Evolutionary conservation across 1,139 yeast species (phyloP).

Genomic region (Nakaseomyces uthaithaninus): DNA sequence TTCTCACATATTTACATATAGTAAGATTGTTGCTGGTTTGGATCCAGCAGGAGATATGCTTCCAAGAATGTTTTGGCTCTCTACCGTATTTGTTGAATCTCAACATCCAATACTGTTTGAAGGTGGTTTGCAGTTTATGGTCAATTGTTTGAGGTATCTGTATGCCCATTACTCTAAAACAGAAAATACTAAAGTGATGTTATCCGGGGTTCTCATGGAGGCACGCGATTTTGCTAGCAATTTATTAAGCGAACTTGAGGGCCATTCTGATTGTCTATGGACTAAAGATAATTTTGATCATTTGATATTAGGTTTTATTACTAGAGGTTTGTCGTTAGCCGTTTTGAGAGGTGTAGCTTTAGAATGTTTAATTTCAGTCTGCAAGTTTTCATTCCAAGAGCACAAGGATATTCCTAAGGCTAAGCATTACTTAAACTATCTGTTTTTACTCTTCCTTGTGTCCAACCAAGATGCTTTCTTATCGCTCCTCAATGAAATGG

Average conservation of each 20-base stretch:
- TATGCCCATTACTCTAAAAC: constrained; percentile 24
- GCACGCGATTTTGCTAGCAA: constrained; percentile 36
- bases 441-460: constrained; percentile 49
- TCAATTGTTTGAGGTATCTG: constrained; percentile 28
- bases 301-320: constrained; percentile 44
- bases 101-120: constrained; percentile 44
- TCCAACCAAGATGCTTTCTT: constrained; percentile 44
- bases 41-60: constrained; percentile 47
- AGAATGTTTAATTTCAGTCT: constrained; percentile 42
- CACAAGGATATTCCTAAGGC: constrained; percentile 12
- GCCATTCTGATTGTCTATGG: constrained; percentile 37
- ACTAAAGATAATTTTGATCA: constrained; percentile 46
- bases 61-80: constrained; percentile 59
- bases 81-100: constrained; percentile 36
- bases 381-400: constrained; percentile 39
- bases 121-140: constrained; percentile 43
- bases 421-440: constrained; percentile 36
- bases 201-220: constrained; percentile 19
- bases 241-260: constrained; percentile 40
- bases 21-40: constrained; percentile 58
- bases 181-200: constrained; percentile 6
- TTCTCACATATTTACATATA: constrained; percentile 41
- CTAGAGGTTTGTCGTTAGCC: constrained; percentile 59
- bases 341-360: constrained; percentile 51
- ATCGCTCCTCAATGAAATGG: constrained; percentile 40